Conservation (phyloP, 1,139 yeast genomes). For the Zygotorulaspora mrakii region DNA sequence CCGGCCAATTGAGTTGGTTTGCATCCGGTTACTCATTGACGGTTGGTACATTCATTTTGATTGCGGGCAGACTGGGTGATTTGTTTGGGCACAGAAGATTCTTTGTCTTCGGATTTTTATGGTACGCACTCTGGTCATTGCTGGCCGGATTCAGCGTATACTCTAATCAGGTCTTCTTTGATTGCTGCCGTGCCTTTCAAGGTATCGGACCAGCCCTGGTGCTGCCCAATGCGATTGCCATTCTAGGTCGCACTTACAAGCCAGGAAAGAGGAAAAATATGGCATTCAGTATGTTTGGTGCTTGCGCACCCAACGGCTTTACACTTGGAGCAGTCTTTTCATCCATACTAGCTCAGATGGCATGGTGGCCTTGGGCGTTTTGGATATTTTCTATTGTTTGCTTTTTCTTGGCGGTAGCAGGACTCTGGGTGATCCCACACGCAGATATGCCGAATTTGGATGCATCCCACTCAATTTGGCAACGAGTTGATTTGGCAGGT, state of each 20-base stretch:
- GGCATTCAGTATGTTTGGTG: conserved; percentile 43
- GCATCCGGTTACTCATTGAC: conserved; percentile 41
- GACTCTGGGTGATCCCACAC: conserved; percentile 45
- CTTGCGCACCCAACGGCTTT: conserved; percentile 59
- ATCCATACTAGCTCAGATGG: conserved; percentile 42
- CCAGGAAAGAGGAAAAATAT: conserved; percentile 17
- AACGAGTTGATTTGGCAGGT: conserved; percentile 46
- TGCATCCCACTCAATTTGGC: conserved; percentile 28
- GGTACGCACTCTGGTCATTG: conserved; percentile 50
- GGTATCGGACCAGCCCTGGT: conserved; percentile 20
- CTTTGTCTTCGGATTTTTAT: conserved; percentile 46
- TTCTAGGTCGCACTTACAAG: conserved; percentile 16
- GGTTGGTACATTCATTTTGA: conserved; percentile 58
- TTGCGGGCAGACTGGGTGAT: conserved; percentile 65
- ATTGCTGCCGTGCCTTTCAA: conserved; percentile 20
- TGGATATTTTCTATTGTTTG: conserved; percentile 47
- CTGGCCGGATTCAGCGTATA: conserved; percentile 32
- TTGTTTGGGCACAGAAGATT: conserved; percentile 53
- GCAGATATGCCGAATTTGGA: conserved; percentile 22
- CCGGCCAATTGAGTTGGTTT: conserved; percentile 16
- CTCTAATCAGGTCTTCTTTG: conserved; percentile 16
- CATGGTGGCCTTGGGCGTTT: conserved; percentile 58
- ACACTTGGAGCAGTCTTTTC: conserved; percentile 49
- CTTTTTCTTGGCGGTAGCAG: conserved; percentile 34
- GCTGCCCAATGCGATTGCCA: conserved; percentile 18